A percentile compares a stretch with the other conserved stretches of the same genome.
Conservation (phyloP, 371 early-diverging fungal genomes). For the Gilbertella persicaria region DNA sequence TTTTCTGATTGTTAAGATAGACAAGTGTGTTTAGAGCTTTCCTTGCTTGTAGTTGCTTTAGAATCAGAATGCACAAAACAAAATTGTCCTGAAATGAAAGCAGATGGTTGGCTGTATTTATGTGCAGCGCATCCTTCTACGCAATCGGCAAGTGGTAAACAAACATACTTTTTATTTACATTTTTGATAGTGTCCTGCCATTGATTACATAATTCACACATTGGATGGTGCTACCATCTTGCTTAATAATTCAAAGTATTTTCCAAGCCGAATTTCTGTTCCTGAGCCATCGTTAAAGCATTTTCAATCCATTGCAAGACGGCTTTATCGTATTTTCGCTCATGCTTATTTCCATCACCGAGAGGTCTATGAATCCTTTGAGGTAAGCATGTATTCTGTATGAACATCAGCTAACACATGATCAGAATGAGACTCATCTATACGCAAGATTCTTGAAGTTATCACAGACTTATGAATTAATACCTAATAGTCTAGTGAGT, state of each 20-base stretch:
- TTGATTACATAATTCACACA: constrained; percentile 93
- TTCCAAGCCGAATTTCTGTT: constrained; percentile 77
- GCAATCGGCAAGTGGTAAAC: constrained; percentile 58
- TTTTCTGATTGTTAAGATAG: constrained; percentile 42
- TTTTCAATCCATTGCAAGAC: constrained; percentile 84
- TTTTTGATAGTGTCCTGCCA: constrained; percentile 78
- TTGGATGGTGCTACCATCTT: constrained; percentile 85
- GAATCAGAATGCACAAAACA: constrained; percentile 78
- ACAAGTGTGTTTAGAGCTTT: constrained; percentile 82
- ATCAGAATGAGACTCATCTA: constrained; percentile 69
- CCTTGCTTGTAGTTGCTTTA: constrained; percentile 73
- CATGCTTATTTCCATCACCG: constrained; percentile 93
- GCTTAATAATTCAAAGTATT: constrained; percentile 76
- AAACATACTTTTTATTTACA: neutral
- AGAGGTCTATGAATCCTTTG: constrained; percentile 84
- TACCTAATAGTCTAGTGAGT: constrained; percentile 64
- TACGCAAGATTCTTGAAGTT: constrained; percentile 81
- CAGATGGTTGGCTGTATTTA: constrained; percentile 87
- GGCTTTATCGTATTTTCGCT: constrained; percentile 95
- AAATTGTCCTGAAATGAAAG: constrained; percentile 92
- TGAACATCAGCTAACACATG: neutral
- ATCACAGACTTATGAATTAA: constrained; percentile 62
- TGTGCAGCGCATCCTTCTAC: constrained; percentile 91
- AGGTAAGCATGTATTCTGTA: constrained; percentile 47
- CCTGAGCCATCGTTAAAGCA: constrained; percentile 78